Base-by-base conservation (phyloP, 1,284 basidiomycete genomes). In the Ceratobasidium sp. region DNA sequence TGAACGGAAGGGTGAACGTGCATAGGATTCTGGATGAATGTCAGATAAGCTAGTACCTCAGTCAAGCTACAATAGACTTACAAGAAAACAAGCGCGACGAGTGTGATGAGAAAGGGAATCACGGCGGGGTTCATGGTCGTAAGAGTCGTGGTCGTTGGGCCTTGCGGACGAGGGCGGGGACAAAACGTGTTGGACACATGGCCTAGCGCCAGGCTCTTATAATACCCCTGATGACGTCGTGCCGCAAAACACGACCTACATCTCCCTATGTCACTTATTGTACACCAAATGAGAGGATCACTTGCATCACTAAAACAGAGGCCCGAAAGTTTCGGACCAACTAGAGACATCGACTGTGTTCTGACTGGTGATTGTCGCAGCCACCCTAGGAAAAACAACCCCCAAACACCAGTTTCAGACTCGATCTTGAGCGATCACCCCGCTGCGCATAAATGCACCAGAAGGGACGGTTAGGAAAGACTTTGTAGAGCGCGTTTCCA, bases 51-150 rank as follows among this genome's bases (percentile, higher is more conserved):
- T 11, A n/a, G 37, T 13, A 31, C 11, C 53, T 19, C 53, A 54
- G 49, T 16, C 37, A 37, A 19, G 39, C 13, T 19, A 7, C n/a
- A 37, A 37, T 31, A 56, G n/a, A 59, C 66, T 71, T 48, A 71
- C 66, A 58, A 46, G 34, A 71, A 71, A 22, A 71, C 66, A 6
- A 71, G 54, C 31, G 66, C 66, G 53, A 71, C 59, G 54, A 71
- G 66, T 8, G 66, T 71, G 53, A 71, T 56, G 5, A 71, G 41
- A 29, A 71, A 71, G 37, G 66, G 66, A 16, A 71, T 53, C 9
- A 71, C 7, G 19, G 66, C 66, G 29, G 66, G 66, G 48, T 71
- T 71, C 66, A 71, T 71, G 39, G 37, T 58, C 54, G 53, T 71
- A 24, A 58, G 31, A 29, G 54, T 71, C 66, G 66, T 59, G 22